Conservation (phyloP, 768 basidiomycete genomes). For the Nidularia pulvinata region DNA sequence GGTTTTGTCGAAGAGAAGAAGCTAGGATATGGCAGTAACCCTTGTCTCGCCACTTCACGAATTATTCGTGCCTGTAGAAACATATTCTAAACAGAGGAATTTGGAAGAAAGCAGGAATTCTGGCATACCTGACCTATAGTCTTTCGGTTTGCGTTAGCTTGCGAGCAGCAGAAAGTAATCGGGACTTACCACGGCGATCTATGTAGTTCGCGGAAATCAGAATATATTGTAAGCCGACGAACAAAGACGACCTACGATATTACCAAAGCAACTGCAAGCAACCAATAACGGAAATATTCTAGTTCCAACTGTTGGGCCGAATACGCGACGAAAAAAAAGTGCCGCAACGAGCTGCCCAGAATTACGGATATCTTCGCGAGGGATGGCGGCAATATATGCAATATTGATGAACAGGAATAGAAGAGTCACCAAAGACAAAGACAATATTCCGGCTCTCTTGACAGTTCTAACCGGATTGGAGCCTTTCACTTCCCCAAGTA, state of each 20-base stretch:
- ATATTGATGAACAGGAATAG: slow-evolving; percentile 49
- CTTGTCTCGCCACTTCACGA: slow-evolving; percentile 52
- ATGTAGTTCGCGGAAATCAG: neutral
- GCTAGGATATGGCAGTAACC: slow-evolving; percentile 44
- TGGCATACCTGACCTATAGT: slow-evolving; percentile 22
- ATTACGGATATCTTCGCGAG: slow-evolving; percentile 26
- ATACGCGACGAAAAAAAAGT: slow-evolving; percentile 27
- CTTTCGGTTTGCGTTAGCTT: slow-evolving; percentile 4
- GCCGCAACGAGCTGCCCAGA: slow-evolving; percentile 32
- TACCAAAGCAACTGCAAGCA: slow-evolving; percentile 32
- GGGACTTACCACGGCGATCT: slow-evolving; percentile 26
- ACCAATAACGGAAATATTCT: slow-evolving; percentile 27
- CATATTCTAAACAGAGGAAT: neutral
- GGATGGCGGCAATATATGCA: slow-evolving; percentile 31
- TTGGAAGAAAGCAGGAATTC: neutral
- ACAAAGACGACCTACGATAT: slow-evolving; percentile 20
- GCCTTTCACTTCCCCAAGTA: slow-evolving; percentile 39
- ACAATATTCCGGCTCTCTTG: slow-evolving; percentile 36
- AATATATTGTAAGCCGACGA: neutral
- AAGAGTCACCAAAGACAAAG: slow-evolving; percentile 34
- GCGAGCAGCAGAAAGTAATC: neutral
- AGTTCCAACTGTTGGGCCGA: slow-evolving; percentile 19
- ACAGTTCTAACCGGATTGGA: slow-evolving; percentile 42
- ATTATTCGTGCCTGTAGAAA: slow-evolving; percentile 35
- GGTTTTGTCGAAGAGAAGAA: slow-evolving; percentile 48